phyloP scores from a whole-genome alignment of 1,284 basidiomycete species.

The Rhizopogon hawkerae region DNA sequence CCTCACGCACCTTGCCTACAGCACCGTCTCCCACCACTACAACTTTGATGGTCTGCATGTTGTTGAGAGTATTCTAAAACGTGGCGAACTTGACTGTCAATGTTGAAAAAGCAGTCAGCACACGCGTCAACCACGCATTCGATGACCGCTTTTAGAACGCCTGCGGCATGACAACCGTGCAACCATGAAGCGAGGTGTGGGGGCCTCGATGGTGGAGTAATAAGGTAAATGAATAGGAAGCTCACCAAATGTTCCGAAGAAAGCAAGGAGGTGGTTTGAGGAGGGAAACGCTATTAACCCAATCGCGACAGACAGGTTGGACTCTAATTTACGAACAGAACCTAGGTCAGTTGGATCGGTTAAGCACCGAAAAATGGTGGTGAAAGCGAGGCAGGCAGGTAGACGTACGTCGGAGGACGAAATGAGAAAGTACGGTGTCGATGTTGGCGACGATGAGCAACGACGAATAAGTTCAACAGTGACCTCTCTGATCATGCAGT shows the following conservation, averaged over 20 bases:
- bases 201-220: slow-evolving; percentile 9
- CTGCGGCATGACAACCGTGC: slow-evolving; percentile 25
- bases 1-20: slow-evolving; percentile 85
- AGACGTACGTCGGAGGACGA: slow-evolving; percentile 15
- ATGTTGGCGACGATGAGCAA: slow-evolving; percentile 22
- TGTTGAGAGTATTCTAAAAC: slow-evolving; percentile 12
- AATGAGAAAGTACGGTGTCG: slow-evolving; percentile 15
- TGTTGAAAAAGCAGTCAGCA: slow-evolving; percentile 8
- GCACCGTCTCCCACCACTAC: slow-evolving; percentile 99
- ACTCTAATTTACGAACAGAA: slow-evolving; percentile 16
- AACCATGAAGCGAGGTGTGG: slow-evolving; percentile 17
- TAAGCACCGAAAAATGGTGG: slow-evolving; percentile 1
- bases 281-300: slow-evolving; percentile 13
- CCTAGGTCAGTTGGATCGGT: slow-evolving; percentile 15
- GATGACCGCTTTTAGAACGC: slow-evolving; percentile 18
- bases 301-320: slow-evolving; percentile 23
- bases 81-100: slow-evolving; percentile 10
- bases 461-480: slow-evolving; percentile 19
- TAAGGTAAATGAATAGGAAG: slow-evolving; percentile 7
- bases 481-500: slow-evolving; percentile 15
- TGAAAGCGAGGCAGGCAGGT: not conserved
- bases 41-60: slow-evolving; percentile 96
- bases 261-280: slow-evolving; percentile 16
- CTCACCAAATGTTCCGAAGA: slow-evolving; percentile 17
- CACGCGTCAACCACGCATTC: slow-evolving; percentile 13